A percentile compares a stretch with the other conserved stretches of the same genome.
phyloP scores from a whole-genome alignment of 2,329 filamentous ascomycete species.

The Colletotrichum musicola region DNA sequence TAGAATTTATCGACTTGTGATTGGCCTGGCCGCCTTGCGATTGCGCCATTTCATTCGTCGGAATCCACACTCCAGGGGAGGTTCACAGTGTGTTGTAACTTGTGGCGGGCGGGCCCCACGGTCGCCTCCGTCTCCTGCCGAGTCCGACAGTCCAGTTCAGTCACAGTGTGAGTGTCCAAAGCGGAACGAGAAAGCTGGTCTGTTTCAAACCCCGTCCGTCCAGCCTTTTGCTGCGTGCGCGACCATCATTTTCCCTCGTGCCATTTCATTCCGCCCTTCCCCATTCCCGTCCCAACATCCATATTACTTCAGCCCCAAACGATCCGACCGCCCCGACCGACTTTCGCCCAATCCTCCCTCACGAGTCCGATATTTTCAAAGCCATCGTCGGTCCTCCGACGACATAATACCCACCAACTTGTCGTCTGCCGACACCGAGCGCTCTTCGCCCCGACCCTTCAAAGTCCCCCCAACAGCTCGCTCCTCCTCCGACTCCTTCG shows the following conservation, averaged over 20 bases:
- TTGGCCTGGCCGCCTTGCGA: slow-evolving; percentile 18
- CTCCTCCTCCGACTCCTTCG: slow-evolving; percentile 2
- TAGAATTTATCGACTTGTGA: slow-evolving; percentile 23
- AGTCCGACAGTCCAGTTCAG: neutral
- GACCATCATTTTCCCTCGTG: slow-evolving; percentile 16
- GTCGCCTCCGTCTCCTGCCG: slow-evolving; percentile 37
- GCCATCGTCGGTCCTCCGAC: slow-evolving; percentile 11
- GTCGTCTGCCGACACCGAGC: neutral
- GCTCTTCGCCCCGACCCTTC: neutral
- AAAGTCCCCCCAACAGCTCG: neutral
- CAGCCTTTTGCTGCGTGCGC: neutral
- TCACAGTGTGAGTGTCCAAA: slow-evolving; percentile 8
- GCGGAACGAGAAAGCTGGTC: slow-evolving; percentile 32
- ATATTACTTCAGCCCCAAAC: slow-evolving; percentile 16
- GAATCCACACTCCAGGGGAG: neutral
- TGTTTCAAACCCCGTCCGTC: slow-evolving; percentile 36
- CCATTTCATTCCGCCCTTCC: slow-evolving; percentile 7
- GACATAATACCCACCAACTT: neutral
- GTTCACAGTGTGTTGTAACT: neutral
- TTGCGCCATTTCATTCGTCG: slow-evolving; percentile 27
- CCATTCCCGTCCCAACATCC: neutral
- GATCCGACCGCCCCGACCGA: slow-evolving; percentile 1
- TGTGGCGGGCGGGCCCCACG: slow-evolving; percentile 23
- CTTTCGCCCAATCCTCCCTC: slow-evolving; percentile 4
- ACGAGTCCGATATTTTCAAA: neutral